Conservation (phyloP, 345 rosid genomes). For the Leavenworthia alabamica region DNA sequence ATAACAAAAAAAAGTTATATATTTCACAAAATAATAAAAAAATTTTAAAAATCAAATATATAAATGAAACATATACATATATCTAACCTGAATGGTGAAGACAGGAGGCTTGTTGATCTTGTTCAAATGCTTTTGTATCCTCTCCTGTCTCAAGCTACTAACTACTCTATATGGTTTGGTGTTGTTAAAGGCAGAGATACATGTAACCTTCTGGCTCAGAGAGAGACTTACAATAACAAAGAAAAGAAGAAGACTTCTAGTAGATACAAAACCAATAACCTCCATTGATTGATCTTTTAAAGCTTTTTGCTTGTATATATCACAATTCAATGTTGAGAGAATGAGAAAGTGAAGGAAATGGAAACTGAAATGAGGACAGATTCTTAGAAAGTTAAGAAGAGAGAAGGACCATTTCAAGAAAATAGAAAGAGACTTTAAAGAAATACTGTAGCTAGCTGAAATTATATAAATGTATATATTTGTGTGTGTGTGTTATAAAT, state of each 20-base stretch:
- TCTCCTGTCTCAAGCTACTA: slow-evolving; percentile 61
- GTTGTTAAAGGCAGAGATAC: slow-evolving; percentile 41
- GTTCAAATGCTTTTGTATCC: slow-evolving; percentile 74
- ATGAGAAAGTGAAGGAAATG: slow-evolving; percentile 23
- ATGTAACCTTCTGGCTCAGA: slow-evolving; percentile 12
- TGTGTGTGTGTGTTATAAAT: slow-evolving; percentile 35
- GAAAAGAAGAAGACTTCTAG: slow-evolving; percentile 16
- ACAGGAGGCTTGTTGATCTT: slow-evolving; percentile 80
- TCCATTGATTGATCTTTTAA: slow-evolving; percentile 22
- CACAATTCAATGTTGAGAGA: slow-evolving; percentile 41
- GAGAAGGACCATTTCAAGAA: slow-evolving; percentile 21
- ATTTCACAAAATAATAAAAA: neutral
- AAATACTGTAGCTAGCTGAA: slow-evolving; percentile 13
- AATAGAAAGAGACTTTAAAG: slow-evolving; percentile 18
- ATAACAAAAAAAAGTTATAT: neutral
- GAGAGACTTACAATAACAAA: slow-evolving; percentile 24
- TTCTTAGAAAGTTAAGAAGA: neutral
- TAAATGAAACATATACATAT: neutral
- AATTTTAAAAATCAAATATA: neutral
- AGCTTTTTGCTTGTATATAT: slow-evolving; percentile 23
- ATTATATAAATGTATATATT: slow-evolving; percentile 15
- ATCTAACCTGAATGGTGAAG: slow-evolving; percentile 66
- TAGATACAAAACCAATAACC: slow-evolving; percentile 7
- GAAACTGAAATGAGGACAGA: slow-evolving; percentile 17
- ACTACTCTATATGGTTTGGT: slow-evolving; percentile 48